A percentile compares a stretch with the other conserved stretches of the same genome.
Evolutionary conservation across 1,284 basidiomycete species (phyloP).

Genomic region (Neotropicomus parvogracilis): DNA sequence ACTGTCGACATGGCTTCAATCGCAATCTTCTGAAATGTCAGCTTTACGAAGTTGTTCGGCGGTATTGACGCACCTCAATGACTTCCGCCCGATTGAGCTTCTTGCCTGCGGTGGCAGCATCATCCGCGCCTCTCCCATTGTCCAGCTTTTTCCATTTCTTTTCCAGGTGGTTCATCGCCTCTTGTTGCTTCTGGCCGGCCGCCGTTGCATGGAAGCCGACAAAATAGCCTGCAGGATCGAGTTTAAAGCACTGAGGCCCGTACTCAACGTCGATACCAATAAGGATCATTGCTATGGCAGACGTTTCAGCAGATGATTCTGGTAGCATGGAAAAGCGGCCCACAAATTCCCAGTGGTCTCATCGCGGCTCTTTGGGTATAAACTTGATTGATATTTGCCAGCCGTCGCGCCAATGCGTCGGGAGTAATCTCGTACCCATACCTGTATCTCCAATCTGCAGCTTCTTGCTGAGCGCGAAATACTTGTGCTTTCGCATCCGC

Average conservation of each 20-base stretch:
- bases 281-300: constrained; percentile 81
- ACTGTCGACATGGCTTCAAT: constrained; percentile 93
- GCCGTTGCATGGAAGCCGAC: constrained; percentile 97
- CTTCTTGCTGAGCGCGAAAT: constrained; percentile 83
- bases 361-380: constrained; percentile 97
- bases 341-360: constrained; percentile 94
- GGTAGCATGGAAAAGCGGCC: constrained; percentile 27
- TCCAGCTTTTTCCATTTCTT: constrained; percentile 98
- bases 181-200: constrained; percentile 96
- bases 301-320: constrained; percentile 4
- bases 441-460: constrained; percentile 94
- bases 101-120: constrained; percentile 67
- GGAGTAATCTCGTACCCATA: constrained; percentile 98
- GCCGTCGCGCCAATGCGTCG: constrained; percentile 86
- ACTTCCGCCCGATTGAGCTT: constrained; percentile 64
- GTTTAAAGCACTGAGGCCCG: constrained; percentile 94
- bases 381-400: constrained; percentile 99
- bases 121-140: constrained; percentile 68
- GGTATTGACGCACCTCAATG: constrained; percentile 67
- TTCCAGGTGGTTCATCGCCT: constrained; percentile 97
- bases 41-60: constrained; percentile 5
- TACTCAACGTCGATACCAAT: constrained; percentile 90
- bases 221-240: constrained; percentile 98
- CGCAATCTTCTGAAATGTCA: constrained; percentile 62
- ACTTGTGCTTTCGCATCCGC: constrained; percentile 95